A percentile compares a stretch with the other conserved stretches of the same genome.
Conservation (phyloP, 768 basidiomycete species). For the Boletus subcaerulescens region DNA sequence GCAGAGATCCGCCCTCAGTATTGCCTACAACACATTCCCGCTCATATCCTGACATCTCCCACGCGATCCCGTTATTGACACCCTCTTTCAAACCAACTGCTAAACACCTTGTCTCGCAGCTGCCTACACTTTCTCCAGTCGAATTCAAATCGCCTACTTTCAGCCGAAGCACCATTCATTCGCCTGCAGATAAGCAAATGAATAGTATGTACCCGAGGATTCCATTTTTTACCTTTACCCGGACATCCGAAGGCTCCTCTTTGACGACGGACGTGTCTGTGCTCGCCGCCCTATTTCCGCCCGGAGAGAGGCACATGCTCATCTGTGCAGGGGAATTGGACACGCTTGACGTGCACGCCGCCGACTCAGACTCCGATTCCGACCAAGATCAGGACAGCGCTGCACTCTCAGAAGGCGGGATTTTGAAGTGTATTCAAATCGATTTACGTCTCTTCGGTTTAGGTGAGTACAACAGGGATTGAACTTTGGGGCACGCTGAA, state of each 20-base stretch:
- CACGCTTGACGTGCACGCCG: constrained; percentile 42
- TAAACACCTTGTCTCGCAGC: constrained; percentile 36
- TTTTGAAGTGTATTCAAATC: constrained; percentile 69
- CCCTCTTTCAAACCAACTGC: constrained; percentile 37
- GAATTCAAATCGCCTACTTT: constrained; percentile 10
- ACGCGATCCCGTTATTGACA: constrained; percentile 25
- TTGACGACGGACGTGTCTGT: constrained; percentile 68
- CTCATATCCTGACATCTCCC: constrained; percentile 43
- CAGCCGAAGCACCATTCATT: constrained; percentile 6
- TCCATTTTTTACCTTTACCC: constrained; percentile 80
- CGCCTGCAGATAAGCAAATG: constrained; percentile 15
- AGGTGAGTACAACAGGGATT: constrained; percentile 39
- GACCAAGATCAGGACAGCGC: constrained; percentile 40
- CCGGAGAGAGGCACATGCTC: constrained; percentile 69
- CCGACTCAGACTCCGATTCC: constrained; percentile 32
- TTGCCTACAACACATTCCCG: constrained; percentile 37
- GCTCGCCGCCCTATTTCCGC: constrained; percentile 68
- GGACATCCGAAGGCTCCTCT: constrained; percentile 73
- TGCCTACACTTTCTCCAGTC: constrained; percentile 32
- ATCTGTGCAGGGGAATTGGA: constrained; percentile 71
- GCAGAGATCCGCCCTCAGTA: constrained; percentile 34
- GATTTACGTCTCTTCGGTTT: constrained; percentile 71
- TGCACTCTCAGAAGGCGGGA: constrained; percentile 34
- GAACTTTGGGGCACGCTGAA: not conserved
- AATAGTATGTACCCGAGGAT: constrained; percentile 28